Base-by-base conservation (phyloP, 2,329 filamentous ascomycete species). In the Phialocephala sp. region DNA sequence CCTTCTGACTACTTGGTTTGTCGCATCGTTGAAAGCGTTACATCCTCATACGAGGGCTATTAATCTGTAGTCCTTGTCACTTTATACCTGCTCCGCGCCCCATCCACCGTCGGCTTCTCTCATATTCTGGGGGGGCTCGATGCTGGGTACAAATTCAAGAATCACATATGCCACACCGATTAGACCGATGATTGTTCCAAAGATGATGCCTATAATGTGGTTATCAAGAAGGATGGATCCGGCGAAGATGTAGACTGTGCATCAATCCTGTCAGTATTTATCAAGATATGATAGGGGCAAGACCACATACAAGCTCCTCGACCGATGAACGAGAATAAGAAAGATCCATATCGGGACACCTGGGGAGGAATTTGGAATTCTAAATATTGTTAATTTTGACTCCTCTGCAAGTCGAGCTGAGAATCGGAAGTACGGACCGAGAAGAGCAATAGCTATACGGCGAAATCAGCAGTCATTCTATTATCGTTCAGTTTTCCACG, bases 361-460 rank as follows among this genome's bases (percentile, higher is more conserved):
- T 97, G 94, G 66, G 94, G 92, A 59, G 95, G 94, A 73, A 97
- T 94, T 80, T 97, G 91, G 83, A 98, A 97, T 81, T 99, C 95
- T 85, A 63, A 14, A 36, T 22, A 57, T 5, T 50, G 45, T 68
- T 50, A 66, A 64, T 43, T 55, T 57, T 14, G 14, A n/a, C 20
- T 50, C 27, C 24, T n/a, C n/a, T 15, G 20, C n/a, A 22, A 20
- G 58, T 27, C 20, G 37, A 52, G 50, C n/a, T 32, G 27, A 32
- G 6, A 32, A 32, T 58, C 15, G 22, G 22, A n/a, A 65, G 59
- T 54, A 71, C 70, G 54, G 50, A 85, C 84, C 84, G 72, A 93
- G 86, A 58, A 91, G 84, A 55, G 84, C 90, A 70, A 92, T 89
- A 71, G 86, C 89, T 91, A 68, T 62, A 37, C 41, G 36, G 47